Conservation (phyloP, 441 rosid genomes). For the Syzygium syzygioides region DNA sequence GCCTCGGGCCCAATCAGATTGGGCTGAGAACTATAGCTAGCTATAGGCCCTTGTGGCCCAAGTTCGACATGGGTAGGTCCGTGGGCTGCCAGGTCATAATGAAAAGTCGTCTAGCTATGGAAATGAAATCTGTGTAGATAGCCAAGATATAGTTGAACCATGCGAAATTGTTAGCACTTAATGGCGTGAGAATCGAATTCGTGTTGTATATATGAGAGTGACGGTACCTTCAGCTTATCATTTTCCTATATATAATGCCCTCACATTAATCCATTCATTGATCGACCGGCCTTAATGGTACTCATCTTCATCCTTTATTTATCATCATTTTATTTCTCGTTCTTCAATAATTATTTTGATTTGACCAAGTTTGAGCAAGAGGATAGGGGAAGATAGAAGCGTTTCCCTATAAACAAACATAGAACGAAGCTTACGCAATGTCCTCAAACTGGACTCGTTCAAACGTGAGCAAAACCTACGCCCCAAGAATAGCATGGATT, state of each 20-base stretch:
- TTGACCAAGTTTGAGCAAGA: not conserved
- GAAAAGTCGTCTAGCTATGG: not conserved
- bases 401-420: not conserved
- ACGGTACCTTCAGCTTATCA: too few relatives aligned
- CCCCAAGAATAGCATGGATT: not conserved
- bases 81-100: not conserved
- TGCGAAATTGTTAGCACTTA: not conserved
- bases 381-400: not conserved
- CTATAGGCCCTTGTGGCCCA: not conserved
- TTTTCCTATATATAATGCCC: not conserved
- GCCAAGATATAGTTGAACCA: not conserved
- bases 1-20: rapidly evolving
- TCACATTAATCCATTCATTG: not conserved
- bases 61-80: not conserved
- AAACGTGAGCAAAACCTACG: not conserved
- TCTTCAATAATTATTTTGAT: not conserved
- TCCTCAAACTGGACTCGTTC: not conserved
- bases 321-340: not conserved
- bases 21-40: not conserved
- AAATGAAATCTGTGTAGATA: not conserved
- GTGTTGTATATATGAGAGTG: not conserved
- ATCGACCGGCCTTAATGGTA: rapidly evolving
- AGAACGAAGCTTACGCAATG: not conserved
- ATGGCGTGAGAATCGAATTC: not conserved
- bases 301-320: not conserved